These are phyloP conservation scores for Purpureocillium lavendulum DNA, from an alignment of 2,329 filamentous ascomycete genomes.

Conservation along the genomic window DNA sequence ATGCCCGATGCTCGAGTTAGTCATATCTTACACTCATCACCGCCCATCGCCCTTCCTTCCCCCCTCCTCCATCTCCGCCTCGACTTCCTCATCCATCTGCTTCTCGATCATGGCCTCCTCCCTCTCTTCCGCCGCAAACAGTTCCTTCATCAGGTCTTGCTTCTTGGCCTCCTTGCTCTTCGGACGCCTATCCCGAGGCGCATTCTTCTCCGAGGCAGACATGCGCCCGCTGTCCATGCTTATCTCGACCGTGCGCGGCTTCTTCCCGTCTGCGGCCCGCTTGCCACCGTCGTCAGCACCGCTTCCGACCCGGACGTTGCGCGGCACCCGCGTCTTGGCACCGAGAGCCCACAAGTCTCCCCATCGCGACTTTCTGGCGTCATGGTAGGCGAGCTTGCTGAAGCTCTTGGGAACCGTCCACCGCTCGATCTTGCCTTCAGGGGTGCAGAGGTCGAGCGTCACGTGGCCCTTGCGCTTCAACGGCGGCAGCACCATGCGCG, in stretches of 20 bases:
- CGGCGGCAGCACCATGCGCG: conserved; percentile 69
- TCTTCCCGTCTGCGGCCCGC: conserved; percentile 31
- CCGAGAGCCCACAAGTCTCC: conserved; percentile 94
- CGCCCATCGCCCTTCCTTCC: not conserved
- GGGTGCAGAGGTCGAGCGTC: conserved; percentile 84
- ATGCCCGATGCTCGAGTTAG: too few species aligned
- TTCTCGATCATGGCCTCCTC: conserved; percentile 20
- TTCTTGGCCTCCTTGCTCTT: conserved; percentile 31
- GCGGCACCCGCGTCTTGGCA: conserved; percentile 69
- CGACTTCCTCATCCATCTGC: conserved; percentile 20
- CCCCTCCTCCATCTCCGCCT: conserved; percentile 4
- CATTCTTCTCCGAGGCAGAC: conserved; percentile 28
- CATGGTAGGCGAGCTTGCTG: conserved; percentile 75
- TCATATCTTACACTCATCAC: too few species aligned
- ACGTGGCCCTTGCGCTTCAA: conserved; percentile 86
- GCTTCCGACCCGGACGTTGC: conserved; percentile 53
- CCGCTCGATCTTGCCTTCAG: conserved; percentile 75
- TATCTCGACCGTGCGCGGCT: conserved; percentile 27
- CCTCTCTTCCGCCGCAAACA: conserved; percentile 24
- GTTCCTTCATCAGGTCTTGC: conserved; percentile 30
- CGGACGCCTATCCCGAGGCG: conserved; percentile 25
- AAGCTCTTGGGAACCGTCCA: conserved; percentile 87
- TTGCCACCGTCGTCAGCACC: conserved; percentile 38
- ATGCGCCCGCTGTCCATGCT: conserved; percentile 25
- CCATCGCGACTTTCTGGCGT: conserved; percentile 85